Conservation (phyloP, 345 rosid species). For the Dipteronia dyeriana region DNA sequence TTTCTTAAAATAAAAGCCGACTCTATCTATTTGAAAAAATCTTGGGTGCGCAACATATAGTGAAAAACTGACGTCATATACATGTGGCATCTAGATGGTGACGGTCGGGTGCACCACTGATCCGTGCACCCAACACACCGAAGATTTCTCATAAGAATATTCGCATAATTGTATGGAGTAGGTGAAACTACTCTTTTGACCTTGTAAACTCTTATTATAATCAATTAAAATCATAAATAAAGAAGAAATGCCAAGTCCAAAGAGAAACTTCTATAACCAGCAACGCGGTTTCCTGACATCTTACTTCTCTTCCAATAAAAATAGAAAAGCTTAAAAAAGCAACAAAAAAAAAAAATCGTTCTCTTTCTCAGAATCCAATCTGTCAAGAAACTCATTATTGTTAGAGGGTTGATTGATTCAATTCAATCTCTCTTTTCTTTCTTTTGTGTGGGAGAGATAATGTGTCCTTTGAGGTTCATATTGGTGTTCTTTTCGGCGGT, state of each 20-base stretch:
- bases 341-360: not conserved
- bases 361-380: not conserved
- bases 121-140: too few relatives aligned
- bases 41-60: too few relatives aligned
- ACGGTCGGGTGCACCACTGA: too few relatives aligned
- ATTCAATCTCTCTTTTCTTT: slow-evolving; percentile 22
- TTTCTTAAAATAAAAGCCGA: not conserved
- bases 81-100: too few relatives aligned
- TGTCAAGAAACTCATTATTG: not conserved
- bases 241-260: slow-evolving; percentile 8
- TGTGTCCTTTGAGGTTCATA: slow-evolving; percentile 88
- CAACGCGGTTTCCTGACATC: slow-evolving; percentile 10
- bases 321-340: not conserved
- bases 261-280: not conserved
- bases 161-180: not conserved
- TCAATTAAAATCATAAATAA: too few relatives aligned
- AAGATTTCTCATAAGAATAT: not conserved
- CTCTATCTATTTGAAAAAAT: not conserved
- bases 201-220: slow-evolving; percentile 1
- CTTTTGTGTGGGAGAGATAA: slow-evolving; percentile 1
- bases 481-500: slow-evolving; percentile 88
- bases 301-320: not conserved
- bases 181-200: slow-evolving; percentile 29
- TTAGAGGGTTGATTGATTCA: not conserved
- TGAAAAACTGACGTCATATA: too few relatives aligned